These are phyloP conservation scores for Chaetomium tenue DNA, from an alignment of 495 filamentous ascomycete genomes.

Conservation along the genomic window DNA sequence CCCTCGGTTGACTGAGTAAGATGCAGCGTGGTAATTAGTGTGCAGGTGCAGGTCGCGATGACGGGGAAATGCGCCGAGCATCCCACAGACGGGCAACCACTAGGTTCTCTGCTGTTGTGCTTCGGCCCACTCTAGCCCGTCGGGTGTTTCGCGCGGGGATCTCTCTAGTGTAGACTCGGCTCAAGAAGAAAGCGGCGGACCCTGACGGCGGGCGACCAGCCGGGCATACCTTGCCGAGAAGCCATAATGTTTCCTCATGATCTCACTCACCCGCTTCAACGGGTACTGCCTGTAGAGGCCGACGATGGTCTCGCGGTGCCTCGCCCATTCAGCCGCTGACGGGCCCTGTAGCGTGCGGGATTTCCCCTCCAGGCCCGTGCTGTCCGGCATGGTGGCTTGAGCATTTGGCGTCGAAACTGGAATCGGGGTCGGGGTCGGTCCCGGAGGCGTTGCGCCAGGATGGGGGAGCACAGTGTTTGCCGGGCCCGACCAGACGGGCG, in stretches of 20 bases:
- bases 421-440: neutral
- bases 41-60: constrained; percentile 10
- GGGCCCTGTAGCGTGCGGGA: constrained; percentile 38
- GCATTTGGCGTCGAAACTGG: constrained; percentile 2
- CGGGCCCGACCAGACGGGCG: constrained; percentile 24
- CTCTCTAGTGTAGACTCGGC: neutral
- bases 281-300: constrained; percentile 35
- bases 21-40: constrained; percentile 7
- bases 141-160: too few relatives aligned
- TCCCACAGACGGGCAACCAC: neutral
- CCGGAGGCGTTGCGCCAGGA: neutral
- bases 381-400: neutral
- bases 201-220: neutral
- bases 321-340: constrained; percentile 34
- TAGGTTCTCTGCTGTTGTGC: neutral
- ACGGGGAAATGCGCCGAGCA: neutral
- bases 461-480: constrained; percentile 10
- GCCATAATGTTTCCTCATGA: constrained; percentile 36
- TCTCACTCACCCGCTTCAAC: constrained; percentile 36
- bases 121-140: neutral
- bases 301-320: constrained; percentile 36
- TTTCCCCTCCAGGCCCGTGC: constrained; percentile 23
- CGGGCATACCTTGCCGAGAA: constrained; percentile 37
- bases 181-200: neutral
- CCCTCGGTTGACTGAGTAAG: constrained; percentile 5